phyloP scores from a whole-genome alignment of 768 basidiomycete species.

The Suillus ampliporus region DNA sequence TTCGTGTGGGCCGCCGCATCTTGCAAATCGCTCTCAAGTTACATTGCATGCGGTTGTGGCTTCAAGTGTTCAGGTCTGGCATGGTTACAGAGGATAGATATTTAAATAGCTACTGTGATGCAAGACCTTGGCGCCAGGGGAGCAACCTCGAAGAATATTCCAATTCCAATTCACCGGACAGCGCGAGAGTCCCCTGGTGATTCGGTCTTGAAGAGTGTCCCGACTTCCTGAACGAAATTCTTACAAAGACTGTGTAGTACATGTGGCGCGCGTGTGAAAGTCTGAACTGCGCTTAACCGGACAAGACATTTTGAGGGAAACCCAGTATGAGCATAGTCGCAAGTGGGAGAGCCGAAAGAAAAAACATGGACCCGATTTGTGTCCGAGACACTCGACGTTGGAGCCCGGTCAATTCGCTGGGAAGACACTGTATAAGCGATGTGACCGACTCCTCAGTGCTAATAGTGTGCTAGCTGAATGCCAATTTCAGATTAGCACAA shows the following conservation, averaged over 20 bases:
- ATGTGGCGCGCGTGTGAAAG: not conserved
- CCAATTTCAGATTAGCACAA: constrained; percentile 1
- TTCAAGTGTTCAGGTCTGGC: not conserved
- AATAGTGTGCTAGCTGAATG: not conserved
- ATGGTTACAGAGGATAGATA: not conserved
- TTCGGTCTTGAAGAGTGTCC: no score
- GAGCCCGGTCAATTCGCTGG: not conserved
- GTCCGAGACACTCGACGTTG: not conserved
- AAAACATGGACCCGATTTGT: constrained; percentile 4
- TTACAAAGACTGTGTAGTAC: no score
- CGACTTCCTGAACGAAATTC: not conserved
- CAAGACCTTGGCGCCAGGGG: no score
- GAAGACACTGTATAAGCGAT: not conserved
- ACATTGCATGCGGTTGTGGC: not conserved
- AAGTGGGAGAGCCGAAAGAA: constrained; percentile 7
- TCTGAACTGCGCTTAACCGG: not conserved
- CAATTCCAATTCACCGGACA: constrained; percentile 1
- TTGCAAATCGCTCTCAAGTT: constrained; percentile 1
- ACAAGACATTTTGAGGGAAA: not conserved
- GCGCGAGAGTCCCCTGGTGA: no score
- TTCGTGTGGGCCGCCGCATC: not conserved
- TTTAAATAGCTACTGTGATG: not conserved
- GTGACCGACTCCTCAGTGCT: not conserved
- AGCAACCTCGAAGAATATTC: not conserved
- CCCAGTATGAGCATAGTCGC: not conserved